Evolutionary conservation across 768 basidiomycete genomes (phyloP), one percentile per base, ranked within the genome.

Genomic region (Mycena haematopus): DNA sequence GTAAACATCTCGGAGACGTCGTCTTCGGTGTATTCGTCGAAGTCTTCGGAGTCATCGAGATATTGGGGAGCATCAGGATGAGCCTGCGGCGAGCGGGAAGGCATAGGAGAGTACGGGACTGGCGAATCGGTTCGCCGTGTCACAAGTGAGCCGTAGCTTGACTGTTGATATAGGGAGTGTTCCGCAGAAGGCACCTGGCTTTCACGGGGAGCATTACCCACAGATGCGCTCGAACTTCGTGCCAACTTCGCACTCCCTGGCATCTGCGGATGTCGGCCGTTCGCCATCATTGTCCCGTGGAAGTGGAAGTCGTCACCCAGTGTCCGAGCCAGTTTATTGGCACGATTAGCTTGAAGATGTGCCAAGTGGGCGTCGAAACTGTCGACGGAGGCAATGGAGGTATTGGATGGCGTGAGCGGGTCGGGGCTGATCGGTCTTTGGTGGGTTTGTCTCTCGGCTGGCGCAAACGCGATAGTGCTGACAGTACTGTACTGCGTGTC

Each of bases 401-500:
- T 8, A 21, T 21, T 19, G 2, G 36, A n/a, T 10, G 35, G 22
- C 46, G 36, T 14, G 19, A 15, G 38, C n/a, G 60, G 52, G n/a
- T 62, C 47, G 29, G 61, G 55, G n/a, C 10, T 52, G 35, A 52
- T n/a, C 14, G 44, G n/a, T 27, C 22, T 29, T 15, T 57, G 56
- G 21, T 53, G 51, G 4, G 19, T 2, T 0, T 9, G 40, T 2
- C 6, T 27, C 11, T 25, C 19, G 22, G 56, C 17, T 0, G 44
- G 46, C 13, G 52, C 56, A 27, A 63, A 63, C 21, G 46, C 42
- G 21, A 56, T 51, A 50, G 49, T 33, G 24, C 62, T 63, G 2
- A n/a, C 15, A 10, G 14, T 19, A 56, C 62, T 63, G 6, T 24
- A 13, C 2, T n/a, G 45, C 35, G 62, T 50, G 11, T 58, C 56